phyloP scores from a whole-genome alignment of 148 eudicot genomes.

The Limonium bicolor region DNA sequence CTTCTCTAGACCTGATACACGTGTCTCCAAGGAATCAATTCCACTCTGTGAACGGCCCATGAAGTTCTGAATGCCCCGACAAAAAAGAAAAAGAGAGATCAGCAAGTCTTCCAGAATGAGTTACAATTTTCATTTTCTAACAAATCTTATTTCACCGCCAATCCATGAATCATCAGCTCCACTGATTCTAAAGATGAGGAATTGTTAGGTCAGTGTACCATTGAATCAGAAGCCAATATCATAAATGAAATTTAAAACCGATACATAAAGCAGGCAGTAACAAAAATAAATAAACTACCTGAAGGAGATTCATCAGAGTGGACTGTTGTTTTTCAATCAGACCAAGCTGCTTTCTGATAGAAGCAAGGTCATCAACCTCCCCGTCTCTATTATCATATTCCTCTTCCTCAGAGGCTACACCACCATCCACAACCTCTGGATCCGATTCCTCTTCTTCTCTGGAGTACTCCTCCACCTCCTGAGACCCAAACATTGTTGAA shows the following conservation, averaged over 20 bases:
- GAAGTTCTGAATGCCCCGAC: slow-evolving; percentile 31
- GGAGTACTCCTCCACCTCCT: slow-evolving; percentile 50
- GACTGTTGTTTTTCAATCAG: slow-evolving; percentile 78
- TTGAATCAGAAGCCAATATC: too few relatives aligned
- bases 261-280: neutral
- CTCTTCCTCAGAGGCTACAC: slow-evolving; percentile 14
- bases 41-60: slow-evolving; percentile 73
- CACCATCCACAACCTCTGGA: slow-evolving; percentile 4
- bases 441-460: slow-evolving; percentile 15
- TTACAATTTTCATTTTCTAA: too few relatives aligned
- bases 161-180: too few relatives aligned
- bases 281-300: slow-evolving; percentile 23
- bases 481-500: slow-evolving; percentile 25
- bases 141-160: too few relatives aligned
- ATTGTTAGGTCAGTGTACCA: too few relatives aligned
- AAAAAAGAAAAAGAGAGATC: slow-evolving; percentile 1
- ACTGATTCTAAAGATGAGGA: too few relatives aligned
- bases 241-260: too few relatives aligned
- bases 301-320: slow-evolving; percentile 43
- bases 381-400: slow-evolving; percentile 23
- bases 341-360: slow-evolving; percentile 49
- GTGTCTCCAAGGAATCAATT: slow-evolving; percentile 55
- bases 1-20: slow-evolving; percentile 70
- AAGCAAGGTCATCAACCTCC: slow-evolving; percentile 37
- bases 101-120: neutral